Conservation (phyloP, 164 flowering plant species). For the Aristolochia fimbriata region DNA sequence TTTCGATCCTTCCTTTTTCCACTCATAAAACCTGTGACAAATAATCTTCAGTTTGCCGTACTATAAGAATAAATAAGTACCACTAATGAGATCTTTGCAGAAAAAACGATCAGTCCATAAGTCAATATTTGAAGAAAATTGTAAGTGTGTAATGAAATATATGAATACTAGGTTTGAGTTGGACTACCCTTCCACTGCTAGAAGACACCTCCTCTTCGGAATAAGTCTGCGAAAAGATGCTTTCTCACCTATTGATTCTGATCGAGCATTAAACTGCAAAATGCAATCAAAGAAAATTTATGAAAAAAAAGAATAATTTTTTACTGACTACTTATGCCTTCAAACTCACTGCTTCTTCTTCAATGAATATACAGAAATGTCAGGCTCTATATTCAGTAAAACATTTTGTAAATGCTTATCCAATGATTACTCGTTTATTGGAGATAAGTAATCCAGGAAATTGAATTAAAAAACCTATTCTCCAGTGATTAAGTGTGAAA, state of each 20-base stretch:
- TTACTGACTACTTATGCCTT: too few species aligned
- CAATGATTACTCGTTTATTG: too few species aligned
- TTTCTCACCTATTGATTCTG: constrained; percentile 72
- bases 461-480: too few species aligned
- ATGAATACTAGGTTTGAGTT: too few species aligned
- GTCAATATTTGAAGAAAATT: too few species aligned
- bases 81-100: not conserved
- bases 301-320: not conserved
- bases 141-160: too few species aligned
- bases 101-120: not conserved
- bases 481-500: too few species aligned
- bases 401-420: too few species aligned
- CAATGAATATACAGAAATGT: too few species aligned
- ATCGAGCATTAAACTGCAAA: constrained; percentile 91
- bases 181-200: constrained; percentile 74
- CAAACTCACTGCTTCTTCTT: not conserved
- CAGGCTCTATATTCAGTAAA: too few species aligned
- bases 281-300: not conserved
- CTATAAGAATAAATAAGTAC: not conserved
- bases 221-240: constrained; percentile 84
- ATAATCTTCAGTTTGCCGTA: not conserved
- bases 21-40: constrained; percentile 67
- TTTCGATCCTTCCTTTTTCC: constrained; percentile 87
- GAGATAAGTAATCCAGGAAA: too few species aligned
- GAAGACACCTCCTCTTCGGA: constrained; percentile 78